Evolutionary conservation across 2,329 filamentous ascomycete species (phyloP).

Genomic region (Pseudogymnoascus sp.): DNA sequence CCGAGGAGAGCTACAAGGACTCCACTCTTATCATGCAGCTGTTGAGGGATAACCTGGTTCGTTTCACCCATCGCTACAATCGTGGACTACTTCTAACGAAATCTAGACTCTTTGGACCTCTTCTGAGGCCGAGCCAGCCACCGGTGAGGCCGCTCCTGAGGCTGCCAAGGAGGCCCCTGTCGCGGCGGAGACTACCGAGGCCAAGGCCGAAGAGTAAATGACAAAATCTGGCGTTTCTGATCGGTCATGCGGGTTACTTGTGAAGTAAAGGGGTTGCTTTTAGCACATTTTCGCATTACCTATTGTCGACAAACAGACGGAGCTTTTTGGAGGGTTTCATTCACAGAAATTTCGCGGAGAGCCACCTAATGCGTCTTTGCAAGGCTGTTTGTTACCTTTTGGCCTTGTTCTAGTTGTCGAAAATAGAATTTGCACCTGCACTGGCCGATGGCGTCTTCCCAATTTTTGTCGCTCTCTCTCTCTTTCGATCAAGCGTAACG

Average conservation of each 20-base stretch:
- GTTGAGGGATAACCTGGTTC: conserved; percentile 80
- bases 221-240: conserved; percentile 27
- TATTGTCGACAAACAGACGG: conserved; percentile 18
- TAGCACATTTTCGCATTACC: conserved; percentile 27
- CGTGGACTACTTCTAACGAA: conserved; percentile 26
- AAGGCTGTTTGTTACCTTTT: conserved; percentile 3
- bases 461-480: conserved; percentile 5
- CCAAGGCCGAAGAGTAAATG: conserved; percentile 28
- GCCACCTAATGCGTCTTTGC: background rate
- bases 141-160: conserved; percentile 43
- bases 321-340: conserved; percentile 24
- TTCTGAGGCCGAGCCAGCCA: conserved; percentile 84
- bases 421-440: conserved; percentile 9
- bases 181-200: conserved; percentile 41
- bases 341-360: conserved; percentile 24
- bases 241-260: conserved; percentile 26
- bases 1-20: conserved; percentile 97
- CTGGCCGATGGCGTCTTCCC: conserved; percentile 15
- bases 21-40: conserved; percentile 99
- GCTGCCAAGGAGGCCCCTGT: conserved; percentile 49
- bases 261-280: conserved; percentile 23
- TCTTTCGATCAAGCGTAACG: conserved; percentile 5
- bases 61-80: conserved; percentile 1
- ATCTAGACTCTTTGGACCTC: conserved; percentile 95
- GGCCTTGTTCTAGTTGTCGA: conserved; percentile 3